Base-by-base conservation (phyloP, 768 basidiomycete species). In the Nevesoporus exiguus region DNA sequence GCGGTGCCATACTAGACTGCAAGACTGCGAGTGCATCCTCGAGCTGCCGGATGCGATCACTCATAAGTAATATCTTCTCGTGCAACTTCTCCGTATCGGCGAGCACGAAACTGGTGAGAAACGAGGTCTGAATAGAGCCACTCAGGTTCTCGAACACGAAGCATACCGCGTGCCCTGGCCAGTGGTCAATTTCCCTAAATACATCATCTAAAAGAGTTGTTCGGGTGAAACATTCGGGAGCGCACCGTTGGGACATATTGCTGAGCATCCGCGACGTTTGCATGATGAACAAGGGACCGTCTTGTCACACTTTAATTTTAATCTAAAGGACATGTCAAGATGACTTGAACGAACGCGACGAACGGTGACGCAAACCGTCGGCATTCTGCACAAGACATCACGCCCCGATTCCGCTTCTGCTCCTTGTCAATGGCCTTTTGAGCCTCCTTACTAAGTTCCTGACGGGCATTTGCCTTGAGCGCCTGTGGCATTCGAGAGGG, bases 261-360 rank as follows among this genome's bases (percentile, higher is more conserved):
- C 83, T 6, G 84, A 80, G 62, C 88, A 90, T 27, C 88, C 88
- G 60, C 88, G 75, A 39, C 88, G 81, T 64, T 83, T 87, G 67
- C 88, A 85, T 6, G 76, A 79, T 1, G 76, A 72, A 58, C 78
- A 78, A 1, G 76, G 76, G 13, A 77, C 80, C 3, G 80, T 86
- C 69, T 89, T 90, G 71, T 89, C 85, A 68, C 88, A 90, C 68
- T 85, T 86, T 41, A 87, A 66, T 64, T 87, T 86, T 37, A 88
- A 74, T 27, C 85, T 85, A 60, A 19, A 7, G 17, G 14, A 3
- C 21, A 36, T n/a, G 44, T 57, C 27, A 27, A 25, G 39, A 43
- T 29, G 45, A 43, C 8, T 34, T 31, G 54, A 25, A 42, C 29
- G 9, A 9, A 49, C 14, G n/a, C 8, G 27, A 31, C 7, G 8